Percentiles rank a stretch among this genome's conserved stretches.
Conservation (phyloP, 495 filamentous ascomycete genomes). For the Glarea lozoyensis region DNA sequence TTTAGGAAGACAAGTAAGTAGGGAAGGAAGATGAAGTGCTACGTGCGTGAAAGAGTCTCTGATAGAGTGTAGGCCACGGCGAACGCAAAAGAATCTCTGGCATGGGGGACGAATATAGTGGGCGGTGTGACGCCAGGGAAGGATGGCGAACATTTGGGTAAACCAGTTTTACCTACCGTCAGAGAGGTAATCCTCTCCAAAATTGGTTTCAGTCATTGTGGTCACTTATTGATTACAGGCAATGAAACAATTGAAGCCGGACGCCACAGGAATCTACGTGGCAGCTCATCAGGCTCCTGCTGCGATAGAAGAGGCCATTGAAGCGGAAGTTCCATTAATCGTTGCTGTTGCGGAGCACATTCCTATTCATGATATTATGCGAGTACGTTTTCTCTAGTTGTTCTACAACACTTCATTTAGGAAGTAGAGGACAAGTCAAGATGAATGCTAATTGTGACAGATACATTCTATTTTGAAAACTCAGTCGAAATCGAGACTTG, state of each 20-base stretch:
- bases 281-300: slow-evolving; percentile 65
- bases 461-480: slow-evolving; percentile 71
- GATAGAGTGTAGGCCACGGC: slow-evolving; percentile 52
- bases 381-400: slow-evolving; percentile 38
- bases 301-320: slow-evolving; percentile 85
- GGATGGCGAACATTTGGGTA: slow-evolving; percentile 67
- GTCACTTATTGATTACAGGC: slow-evolving; percentile 41
- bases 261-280: slow-evolving; percentile 82
- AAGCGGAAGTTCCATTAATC: slow-evolving; percentile 77
- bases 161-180: slow-evolving; percentile 71
- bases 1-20: slow-evolving; percentile 30
- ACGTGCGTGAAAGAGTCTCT: neutral
- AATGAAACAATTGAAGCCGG: slow-evolving; percentile 64
- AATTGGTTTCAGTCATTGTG: no score
- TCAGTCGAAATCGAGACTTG: slow-evolving; percentile 71
- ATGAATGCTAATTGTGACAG: slow-evolving; percentile 18
- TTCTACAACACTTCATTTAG: neutral
- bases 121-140: slow-evolving; percentile 77
- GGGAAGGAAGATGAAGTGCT: neutral
- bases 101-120: slow-evolving; percentile 82
- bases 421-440: no score
- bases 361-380: slow-evolving; percentile 75
- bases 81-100: slow-evolving; percentile 73
- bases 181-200: slow-evolving; percentile 48
- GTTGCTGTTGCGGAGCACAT: slow-evolving; percentile 91